Base-by-base conservation (phyloP, 2,329 filamentous ascomycete genomes). In the Aspergillus tamarii region DNA sequence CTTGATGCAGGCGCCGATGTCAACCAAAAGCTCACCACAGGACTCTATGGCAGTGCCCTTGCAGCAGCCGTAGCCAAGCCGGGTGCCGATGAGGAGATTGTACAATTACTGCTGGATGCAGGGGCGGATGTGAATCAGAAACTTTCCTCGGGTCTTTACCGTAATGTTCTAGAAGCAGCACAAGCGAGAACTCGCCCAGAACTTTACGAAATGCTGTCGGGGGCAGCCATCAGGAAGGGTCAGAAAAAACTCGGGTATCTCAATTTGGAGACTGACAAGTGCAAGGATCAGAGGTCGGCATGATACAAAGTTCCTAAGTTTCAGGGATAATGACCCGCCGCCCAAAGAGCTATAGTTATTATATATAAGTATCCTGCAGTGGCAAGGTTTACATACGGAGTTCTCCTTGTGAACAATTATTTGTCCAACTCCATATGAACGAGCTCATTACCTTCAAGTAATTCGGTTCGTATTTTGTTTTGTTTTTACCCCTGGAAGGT, bases 51-150 rank as follows among this genome's bases (percentile, higher is more conserved):
- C 21, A 46, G 43, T 46, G n/a, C n/a, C 21, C 43, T 46, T 21
- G 43, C 43, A 23, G 21, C 43, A 23, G 43, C 43, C 11, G 43
- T 46, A 9, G 43, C 43, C 10, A 46, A 46, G n/a, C n/a, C 23
- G 10, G 21, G 43, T 11, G 43, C 43, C 10, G n/a, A 46, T 46
- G 8, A 46, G 43, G 21, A 46, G 21, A 50, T 48, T 2, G 34
- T 41, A 21, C 41, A 41, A 28, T 11, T 32, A 55, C 30, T 61
- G 23, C 41, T 61, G 53, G 32, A 57, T 23, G 39, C 53, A 26
- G 54, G 60, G 16, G 41, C 32, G 23, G 41, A 57, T 23, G 43
- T 46, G n/a, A 46, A 46, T 5, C 43, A 46, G n/a, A 46, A 46
- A 7, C 43, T 46, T 46, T 11, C 43, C 21, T 46, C 43, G n/a